Evolutionary conservation across 148 eudicot genomes (phyloP).

Genomic region (Camellia sinensis): DNA sequence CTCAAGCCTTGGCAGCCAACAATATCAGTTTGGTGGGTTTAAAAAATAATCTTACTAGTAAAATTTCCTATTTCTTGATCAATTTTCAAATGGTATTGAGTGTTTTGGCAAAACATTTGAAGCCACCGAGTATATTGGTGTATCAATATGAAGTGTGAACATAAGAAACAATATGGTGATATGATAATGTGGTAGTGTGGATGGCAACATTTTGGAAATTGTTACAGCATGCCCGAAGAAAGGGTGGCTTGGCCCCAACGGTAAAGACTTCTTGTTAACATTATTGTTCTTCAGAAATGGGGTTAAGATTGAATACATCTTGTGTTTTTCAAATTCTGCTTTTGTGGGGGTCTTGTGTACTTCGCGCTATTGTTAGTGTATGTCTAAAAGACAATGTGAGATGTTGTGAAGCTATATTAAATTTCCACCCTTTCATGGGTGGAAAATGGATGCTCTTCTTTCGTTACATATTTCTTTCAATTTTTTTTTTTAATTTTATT

Average conservation of each 20-base stretch:
- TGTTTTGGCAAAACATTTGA: conserved; percentile 5
- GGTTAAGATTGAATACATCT: too few relatives aligned
- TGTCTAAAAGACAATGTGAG: not conserved
- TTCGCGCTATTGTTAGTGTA: not conserved
- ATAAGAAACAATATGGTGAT: not conserved
- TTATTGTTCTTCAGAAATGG: too few relatives aligned
- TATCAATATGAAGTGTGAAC: not conserved
- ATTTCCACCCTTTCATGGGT: not conserved
- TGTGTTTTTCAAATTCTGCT: too few relatives aligned
- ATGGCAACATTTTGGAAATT: conserved; percentile 5
- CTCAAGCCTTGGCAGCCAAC: conserved; percentile 45
- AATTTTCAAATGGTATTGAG: not conserved
- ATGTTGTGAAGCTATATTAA: not conserved
- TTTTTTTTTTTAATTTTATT: too few relatives aligned
- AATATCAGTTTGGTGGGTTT: conserved; percentile 55
- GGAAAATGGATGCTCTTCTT: not conserved
- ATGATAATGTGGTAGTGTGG: not conserved
- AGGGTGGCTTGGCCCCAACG: too few relatives aligned
- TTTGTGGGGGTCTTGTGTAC: too few relatives aligned
- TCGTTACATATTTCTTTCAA: too few relatives aligned
- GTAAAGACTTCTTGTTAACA: too few relatives aligned
- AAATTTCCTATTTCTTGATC: conserved; percentile 1
- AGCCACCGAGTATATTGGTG: not conserved
- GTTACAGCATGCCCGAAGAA: not conserved
- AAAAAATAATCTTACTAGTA: conserved; percentile 38